A percentile compares a stretch with the other conserved stretches of the same genome.
phyloP scores from a whole-genome alignment of 2,329 filamentous ascomycete genomes.

The Ophiostoma ips region DNA sequence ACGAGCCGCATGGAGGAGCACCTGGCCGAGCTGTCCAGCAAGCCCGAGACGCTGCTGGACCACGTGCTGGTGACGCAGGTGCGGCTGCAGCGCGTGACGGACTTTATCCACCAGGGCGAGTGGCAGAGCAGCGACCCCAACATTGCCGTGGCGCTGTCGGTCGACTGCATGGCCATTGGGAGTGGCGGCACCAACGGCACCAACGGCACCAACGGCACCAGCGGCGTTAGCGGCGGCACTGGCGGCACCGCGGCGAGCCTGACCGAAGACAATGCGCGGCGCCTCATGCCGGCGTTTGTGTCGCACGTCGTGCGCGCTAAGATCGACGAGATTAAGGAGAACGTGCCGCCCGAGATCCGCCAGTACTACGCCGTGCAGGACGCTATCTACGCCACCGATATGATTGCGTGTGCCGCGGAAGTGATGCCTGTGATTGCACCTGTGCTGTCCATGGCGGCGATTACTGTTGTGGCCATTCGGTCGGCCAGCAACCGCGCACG shows the following conservation, averaged over 20 bases:
- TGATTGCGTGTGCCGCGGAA: constrained; percentile 25
- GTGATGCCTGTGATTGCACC: constrained; percentile 8
- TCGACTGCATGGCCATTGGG: background rate
- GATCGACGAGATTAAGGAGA: constrained; percentile 15
- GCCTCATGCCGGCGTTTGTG: constrained; percentile 12
- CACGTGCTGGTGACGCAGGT: constrained; percentile 30
- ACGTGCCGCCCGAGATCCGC: constrained; percentile 15
- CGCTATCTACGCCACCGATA: constrained; percentile 23
- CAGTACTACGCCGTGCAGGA: constrained; percentile 21
- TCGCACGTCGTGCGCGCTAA: constrained; percentile 16
- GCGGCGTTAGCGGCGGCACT: too few relatives aligned
- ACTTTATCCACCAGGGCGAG: constrained; percentile 19
- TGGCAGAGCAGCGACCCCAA: constrained; percentile 13
- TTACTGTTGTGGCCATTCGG: background rate
- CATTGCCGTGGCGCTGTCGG: background rate
- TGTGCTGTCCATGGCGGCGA: background rate
- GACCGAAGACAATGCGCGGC: constrained; percentile 10
- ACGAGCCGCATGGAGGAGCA: constrained; percentile 45
- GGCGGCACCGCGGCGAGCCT: background rate
- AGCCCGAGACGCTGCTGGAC: constrained; percentile 35
- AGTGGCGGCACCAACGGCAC: background rate
- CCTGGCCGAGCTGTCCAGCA: constrained; percentile 30
- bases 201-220: too few relatives aligned
- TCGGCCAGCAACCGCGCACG: background rate
- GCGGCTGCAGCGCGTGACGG: constrained; percentile 27